Evolutionary conservation across 208 protist genomes (phyloP).

Genomic region (Trypanosomatidae sp.): DNA sequence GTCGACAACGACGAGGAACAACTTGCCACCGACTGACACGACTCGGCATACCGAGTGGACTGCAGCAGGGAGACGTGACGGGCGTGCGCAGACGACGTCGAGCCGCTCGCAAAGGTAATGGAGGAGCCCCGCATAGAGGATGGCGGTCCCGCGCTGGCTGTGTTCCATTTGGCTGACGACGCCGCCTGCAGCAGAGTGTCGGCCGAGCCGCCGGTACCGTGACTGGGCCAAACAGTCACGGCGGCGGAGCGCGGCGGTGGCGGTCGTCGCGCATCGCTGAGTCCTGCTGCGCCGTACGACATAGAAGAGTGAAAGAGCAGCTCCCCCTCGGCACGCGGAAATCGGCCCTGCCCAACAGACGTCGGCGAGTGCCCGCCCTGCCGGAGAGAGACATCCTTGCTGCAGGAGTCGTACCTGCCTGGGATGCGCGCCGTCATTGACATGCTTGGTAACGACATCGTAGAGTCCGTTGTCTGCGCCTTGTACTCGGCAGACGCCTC

Average conservation of each 20-base stretch:
- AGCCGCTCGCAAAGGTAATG: slow-evolving; percentile 27
- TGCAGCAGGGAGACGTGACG: slow-evolving; percentile 16
- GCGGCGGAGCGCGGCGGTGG: slow-evolving; percentile 12
- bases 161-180: slow-evolving; percentile 11
- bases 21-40: slow-evolving; percentile 17
- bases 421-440: slow-evolving; percentile 27
- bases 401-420: slow-evolving; percentile 9
- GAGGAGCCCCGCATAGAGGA: slow-evolving; percentile 27
- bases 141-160: slow-evolving; percentile 12
- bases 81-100: slow-evolving; percentile 1
- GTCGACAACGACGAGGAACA: slow-evolving; percentile 4
- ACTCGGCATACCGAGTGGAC: slow-evolving; percentile 7
- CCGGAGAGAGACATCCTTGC: slow-evolving; percentile 17
- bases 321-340: slow-evolving; percentile 6
- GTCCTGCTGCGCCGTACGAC: neutral
- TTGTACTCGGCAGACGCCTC: neutral
- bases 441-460: neutral
- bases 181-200: slow-evolving; percentile 4
- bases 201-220: neutral
- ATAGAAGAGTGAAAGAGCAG: slow-evolving; percentile 3
- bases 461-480: neutral
- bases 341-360: slow-evolving; percentile 21
- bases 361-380: slow-evolving; percentile 28
- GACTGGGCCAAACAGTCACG: neutral
- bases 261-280: neutral